These are phyloP conservation scores for Ambrosia hybrid DNA, from an alignment of 140 eudicot species.

Conservation along the genomic window DNA sequence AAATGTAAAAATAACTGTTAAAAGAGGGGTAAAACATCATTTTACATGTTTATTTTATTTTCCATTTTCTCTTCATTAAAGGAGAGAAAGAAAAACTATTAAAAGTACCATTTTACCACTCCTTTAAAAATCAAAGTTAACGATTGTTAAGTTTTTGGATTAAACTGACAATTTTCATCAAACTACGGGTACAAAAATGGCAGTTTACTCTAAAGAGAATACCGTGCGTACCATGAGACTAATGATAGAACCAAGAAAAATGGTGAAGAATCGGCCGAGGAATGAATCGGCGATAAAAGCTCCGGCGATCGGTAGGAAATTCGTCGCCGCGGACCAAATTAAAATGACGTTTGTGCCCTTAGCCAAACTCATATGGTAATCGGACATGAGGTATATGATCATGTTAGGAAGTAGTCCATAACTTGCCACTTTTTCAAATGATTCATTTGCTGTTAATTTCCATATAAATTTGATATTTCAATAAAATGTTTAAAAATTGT, in stretches of 20 bases:
- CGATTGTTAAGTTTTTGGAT: too few species aligned
- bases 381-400: conserved; percentile 62
- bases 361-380: conserved; percentile 56
- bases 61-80: too few species aligned
- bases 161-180: too few species aligned
- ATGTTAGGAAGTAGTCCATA: conserved; percentile 80
- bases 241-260: conserved; percentile 68
- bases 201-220: too few species aligned
- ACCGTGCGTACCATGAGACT: conserved; percentile 59
- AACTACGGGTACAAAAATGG: too few species aligned
- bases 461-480: not conserved
- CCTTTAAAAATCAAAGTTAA: too few species aligned
- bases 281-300: conserved; percentile 86
- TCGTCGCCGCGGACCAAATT: conserved; percentile 71
- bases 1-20: too few species aligned
- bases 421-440: conserved; percentile 92
- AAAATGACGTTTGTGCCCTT: conserved; percentile 52
- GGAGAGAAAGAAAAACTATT: too few species aligned
- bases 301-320: conserved; percentile 62
- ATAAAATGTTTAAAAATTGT: too few species aligned
- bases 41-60: too few species aligned
- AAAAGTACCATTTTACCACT: too few species aligned
- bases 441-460: conserved; percentile 64
- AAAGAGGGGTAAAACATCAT: too few species aligned
- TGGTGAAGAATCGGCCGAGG: conserved; percentile 82